phyloP scores from a whole-genome alignment of 2,329 filamentous ascomycete species.

The Trichoderma polysporum region DNA sequence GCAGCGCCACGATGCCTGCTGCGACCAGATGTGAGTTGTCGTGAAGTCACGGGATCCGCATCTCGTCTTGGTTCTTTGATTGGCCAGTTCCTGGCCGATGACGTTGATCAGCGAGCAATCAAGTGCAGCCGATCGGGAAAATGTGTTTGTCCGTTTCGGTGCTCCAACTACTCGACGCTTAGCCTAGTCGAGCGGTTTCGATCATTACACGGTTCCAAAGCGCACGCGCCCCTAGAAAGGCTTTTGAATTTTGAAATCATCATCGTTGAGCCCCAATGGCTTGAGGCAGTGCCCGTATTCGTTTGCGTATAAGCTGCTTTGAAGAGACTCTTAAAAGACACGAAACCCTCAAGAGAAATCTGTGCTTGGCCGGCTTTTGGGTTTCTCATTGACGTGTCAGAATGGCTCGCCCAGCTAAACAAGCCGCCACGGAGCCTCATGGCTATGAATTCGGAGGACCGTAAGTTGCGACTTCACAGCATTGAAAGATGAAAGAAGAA shows the following conservation, averaged over 20 bases:
- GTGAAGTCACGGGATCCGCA: conserved; percentile 16
- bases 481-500: not conserved
- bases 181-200: not conserved
- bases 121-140: conserved; percentile 16
- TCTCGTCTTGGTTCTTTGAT: not conserved
- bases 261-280: conserved; percentile 9
- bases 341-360: not conserved
- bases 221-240: not conserved
- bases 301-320: not conserved
- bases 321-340: not conserved
- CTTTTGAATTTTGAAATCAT: not conserved
- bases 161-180: not conserved
- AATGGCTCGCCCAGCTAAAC: conserved; percentile 37
- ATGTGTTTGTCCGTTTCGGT: conserved; percentile 20
- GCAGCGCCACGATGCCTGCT: conserved; percentile 7
- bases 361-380: not conserved
- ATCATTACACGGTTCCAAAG: conserved; percentile 13
- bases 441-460: conserved; percentile 55
- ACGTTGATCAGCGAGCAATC: not conserved
- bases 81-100: conserved; percentile 20
- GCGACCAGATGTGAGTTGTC: not conserved
- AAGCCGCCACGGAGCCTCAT: conserved; percentile 31
- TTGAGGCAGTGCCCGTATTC: conserved; percentile 19
- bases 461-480: conserved; percentile 36
- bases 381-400: conserved; percentile 7